phyloP scores from a whole-genome alignment of 2,329 filamentous ascomycete genomes.

The Podosphaera fusca region DNA sequence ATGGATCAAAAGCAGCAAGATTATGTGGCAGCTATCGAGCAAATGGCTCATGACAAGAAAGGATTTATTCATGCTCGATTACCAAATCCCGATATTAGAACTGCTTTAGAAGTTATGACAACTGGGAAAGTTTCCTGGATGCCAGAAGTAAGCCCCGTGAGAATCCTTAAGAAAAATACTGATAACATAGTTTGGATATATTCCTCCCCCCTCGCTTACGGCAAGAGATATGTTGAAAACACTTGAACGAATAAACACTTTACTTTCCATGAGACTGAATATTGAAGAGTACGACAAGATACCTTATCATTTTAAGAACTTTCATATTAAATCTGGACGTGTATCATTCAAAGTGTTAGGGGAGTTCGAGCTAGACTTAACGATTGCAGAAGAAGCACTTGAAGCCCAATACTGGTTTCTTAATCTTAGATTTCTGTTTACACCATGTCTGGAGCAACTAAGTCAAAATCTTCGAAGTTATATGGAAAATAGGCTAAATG shows the following conservation, averaged over 20 bases:
- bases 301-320: conserved; percentile 55
- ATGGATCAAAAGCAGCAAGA: conserved; percentile 37
- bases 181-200: conserved; percentile 41
- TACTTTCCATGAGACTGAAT: conserved; percentile 63
- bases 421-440: conserved; percentile 68
- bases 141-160: conserved; percentile 38
- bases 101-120: conserved; percentile 64
- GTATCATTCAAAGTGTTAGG: conserved; percentile 64
- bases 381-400: conserved; percentile 66
- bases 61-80: conserved; percentile 50
- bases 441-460: conserved; percentile 38
- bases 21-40: conserved; percentile 36
- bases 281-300: conserved; percentile 57
- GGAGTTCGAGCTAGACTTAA: conserved; percentile 86
- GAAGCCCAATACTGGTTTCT: conserved; percentile 82
- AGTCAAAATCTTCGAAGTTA: conserved; percentile 38
- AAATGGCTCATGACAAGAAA: conserved; percentile 48
- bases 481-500: conserved; percentile 52
- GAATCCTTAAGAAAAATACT: background rate
- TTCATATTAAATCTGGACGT: conserved; percentile 60
- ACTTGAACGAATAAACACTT: conserved; percentile 60
- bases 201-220: conserved; percentile 48
- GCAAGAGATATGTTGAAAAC: conserved; percentile 49
- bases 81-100: conserved; percentile 76
- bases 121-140: conserved; percentile 57